These are phyloP conservation scores for Pichia sp. DNA, from an alignment of 1,139 yeast species.

Conservation along the genomic window DNA sequence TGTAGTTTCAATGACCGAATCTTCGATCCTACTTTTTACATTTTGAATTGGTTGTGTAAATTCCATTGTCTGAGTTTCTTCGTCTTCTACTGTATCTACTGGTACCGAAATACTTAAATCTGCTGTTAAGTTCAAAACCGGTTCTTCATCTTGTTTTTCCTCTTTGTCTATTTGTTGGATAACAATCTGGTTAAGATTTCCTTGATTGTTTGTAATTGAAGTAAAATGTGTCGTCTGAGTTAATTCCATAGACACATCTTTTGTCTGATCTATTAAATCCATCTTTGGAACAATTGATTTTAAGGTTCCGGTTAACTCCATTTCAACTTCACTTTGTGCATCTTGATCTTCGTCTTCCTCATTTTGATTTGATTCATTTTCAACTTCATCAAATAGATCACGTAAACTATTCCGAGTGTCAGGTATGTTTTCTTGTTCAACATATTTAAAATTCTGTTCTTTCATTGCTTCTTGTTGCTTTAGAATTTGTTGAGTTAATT, in stretches of 20 bases:
- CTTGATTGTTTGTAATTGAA: background rate
- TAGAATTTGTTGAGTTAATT: constrained; percentile 18
- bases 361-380: background rate
- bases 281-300: background rate
- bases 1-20: background rate
- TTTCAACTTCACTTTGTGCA: constrained; percentile 4
- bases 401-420: constrained; percentile 8
- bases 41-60: constrained; percentile 8
- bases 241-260: constrained; percentile 8
- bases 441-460: constrained; percentile 2
- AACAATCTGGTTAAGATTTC: too few relatives aligned
- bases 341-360: constrained; percentile 1
- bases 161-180: too few relatives aligned
- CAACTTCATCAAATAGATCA: constrained; percentile 14
- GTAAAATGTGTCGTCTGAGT: background rate
- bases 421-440: background rate
- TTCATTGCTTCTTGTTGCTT: constrained; percentile 14
- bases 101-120: background rate
- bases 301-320: constrained; percentile 20
- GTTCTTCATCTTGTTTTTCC: background rate
- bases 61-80: constrained; percentile 11
- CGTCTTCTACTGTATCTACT: background rate
- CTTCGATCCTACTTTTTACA: background rate
- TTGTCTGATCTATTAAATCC: background rate
- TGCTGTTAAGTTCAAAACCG: background rate